Evolutionary conservation across 306 rosid genomes (phyloP), one percentile per base, ranked within the genome.

Genomic region (Pyrus communis): DNA sequence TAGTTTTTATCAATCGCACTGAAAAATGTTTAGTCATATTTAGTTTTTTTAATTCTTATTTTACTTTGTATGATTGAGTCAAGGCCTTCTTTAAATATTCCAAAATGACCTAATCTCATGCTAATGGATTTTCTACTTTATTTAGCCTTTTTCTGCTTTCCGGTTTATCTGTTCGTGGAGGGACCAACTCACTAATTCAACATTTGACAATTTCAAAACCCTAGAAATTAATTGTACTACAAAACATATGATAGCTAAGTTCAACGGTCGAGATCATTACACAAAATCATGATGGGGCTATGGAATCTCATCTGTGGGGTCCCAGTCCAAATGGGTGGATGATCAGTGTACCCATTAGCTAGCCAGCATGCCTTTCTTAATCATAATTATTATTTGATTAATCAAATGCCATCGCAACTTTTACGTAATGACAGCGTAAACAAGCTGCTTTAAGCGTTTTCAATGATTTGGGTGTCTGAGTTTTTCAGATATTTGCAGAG

Each of bases 251-350:
- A 68, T 54, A 55, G 18, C 65, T 78, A 27, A 77, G 73, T 75
- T 81, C 70, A 82, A 87, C 68, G 84, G 90, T 55, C 25, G 31
- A 30, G 91, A 86, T 86, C 17, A 55, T 49, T 60, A 25, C 72
- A 82, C 70, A 71, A 64, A 80, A 84, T 87, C 54, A 75, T 58
- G 79, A 74, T 73, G 84, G 68, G 23, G 82, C 77, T 55, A 40
- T 19, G 77, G 82, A 83, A 85, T 85, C 79, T 71, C 72, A 75
- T 49, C 11, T 69, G 69, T 85, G 81, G 84, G 88, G 83, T 31
- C 60, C 86, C 80, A 66, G 28, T 58, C 35, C 51, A 54, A 62
- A 49, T 49, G 38, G 79, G 71, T 87, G 77, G 84, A 77, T 80
- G 82, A 76, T 85, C 78, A 81, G 69, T 73, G 80, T 77, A 77